Evolutionary conservation across 306 rosid genomes (phyloP).

Genomic region (Mimosa bimucronata): DNA sequence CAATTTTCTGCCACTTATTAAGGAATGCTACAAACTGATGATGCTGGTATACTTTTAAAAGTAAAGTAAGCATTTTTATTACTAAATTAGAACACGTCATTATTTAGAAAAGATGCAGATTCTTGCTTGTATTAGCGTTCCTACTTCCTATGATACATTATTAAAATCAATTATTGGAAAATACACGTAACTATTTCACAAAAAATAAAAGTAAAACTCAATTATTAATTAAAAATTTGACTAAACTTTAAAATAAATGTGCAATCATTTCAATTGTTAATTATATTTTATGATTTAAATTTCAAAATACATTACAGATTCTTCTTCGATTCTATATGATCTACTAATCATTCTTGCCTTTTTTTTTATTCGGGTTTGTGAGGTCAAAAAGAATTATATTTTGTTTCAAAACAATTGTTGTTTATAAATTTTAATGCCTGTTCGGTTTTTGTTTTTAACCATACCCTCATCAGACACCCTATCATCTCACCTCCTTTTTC

Average conservation of each 20-base stretch:
- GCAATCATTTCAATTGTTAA: neutral
- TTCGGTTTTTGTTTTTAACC: neutral
- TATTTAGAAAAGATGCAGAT: neutral
- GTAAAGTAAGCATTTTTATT: neutral
- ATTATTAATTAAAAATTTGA: neutral
- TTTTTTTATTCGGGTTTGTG: no score
- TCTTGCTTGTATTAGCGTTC: neutral
- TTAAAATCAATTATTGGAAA: neutral
- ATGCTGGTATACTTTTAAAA: neutral
- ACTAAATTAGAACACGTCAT: neutral
- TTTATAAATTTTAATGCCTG: neutral
- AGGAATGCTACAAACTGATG: neutral
- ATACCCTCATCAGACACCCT: neutral
- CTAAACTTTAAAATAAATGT: neutral
- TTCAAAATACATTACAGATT: neutral
- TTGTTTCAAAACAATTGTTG: neutral
- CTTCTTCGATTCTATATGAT: neutral
- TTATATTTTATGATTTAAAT: neutral
- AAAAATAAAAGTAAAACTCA: neutral
- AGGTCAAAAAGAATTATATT: neutral
- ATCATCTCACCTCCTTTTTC: neutral
- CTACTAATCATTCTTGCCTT: neutral
- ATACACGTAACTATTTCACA: neutral
- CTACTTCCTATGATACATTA: neutral
- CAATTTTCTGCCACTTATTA: neutral